Evolutionary conservation across 495 filamentous ascomycete species (phyloP), one percentile per base, ranked within the genome.

Genomic region (Hypomontagnella submonticulosa): DNA sequence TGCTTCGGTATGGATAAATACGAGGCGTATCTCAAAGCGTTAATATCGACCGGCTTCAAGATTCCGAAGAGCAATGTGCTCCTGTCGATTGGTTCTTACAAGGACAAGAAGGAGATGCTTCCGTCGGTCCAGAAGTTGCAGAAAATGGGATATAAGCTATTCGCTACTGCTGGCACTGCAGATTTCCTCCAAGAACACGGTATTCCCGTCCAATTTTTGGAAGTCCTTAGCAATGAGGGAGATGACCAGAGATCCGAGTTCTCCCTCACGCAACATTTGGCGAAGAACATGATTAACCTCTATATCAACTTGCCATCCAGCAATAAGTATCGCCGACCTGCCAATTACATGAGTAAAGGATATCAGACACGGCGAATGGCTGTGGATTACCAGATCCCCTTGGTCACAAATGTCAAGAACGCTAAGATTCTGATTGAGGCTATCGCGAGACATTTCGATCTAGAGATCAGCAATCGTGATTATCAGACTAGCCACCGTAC

Each of bases 331-430:
- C 85, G 95, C 59, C 88, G 95, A 56, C 95, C 95, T 19, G 95
- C 95, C 55, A 98, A 91, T 80, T 98, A 99, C 80, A 94, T 99
- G 89, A 97, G 92, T 75, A 93, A 91, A 77, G 95, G 95, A 52
- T 99, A 99, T 76, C 87, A 88, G 64, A 97, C 95, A 32, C 86
- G 95, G 73, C 89, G 95, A 68, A 97, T 99, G 95, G 95, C 95
- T 23, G 95, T 99, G 16, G 95, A 99, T 77, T 99, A 97, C 78
- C 94, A 97, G 76, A 96, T 94, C 38, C 95, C 95, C 37, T 78
- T 99, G 67, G 93, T 99, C 27, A 99, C 95, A 46, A 99, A 99
- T 71, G 95, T 99, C 71, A 99, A 99, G 84, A 99, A 97, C 70
- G 95, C 95, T 38, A 99, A 99, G 83, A 90, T 99, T 54, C 76